Evolutionary conservation across 768 basidiomycete genomes (phyloP).

Genomic region (Rubroboletus satanas): DNA sequence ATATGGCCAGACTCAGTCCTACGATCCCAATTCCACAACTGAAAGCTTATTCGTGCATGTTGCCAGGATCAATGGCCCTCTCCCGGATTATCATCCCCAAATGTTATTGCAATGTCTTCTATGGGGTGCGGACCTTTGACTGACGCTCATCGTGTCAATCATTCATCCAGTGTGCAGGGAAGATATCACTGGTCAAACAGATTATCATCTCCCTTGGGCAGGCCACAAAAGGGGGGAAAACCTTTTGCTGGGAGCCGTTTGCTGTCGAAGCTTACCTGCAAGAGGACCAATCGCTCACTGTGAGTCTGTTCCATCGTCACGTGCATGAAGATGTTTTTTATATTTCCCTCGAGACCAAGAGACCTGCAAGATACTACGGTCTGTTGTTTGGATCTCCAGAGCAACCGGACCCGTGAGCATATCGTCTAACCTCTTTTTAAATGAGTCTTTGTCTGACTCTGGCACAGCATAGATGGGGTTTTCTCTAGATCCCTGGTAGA

Average conservation of each 20-base stretch:
- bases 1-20: conserved; percentile 49
- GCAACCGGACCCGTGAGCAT: conserved; percentile 44
- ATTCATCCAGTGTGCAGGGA: conserved; percentile 46
- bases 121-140: conserved; percentile 61
- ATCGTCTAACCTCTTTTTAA: background rate
- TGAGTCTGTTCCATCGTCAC: conserved; percentile 7
- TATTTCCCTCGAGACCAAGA: conserved; percentile 12
- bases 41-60: conserved; percentile 78
- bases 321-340: background rate
- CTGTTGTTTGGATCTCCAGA: conserved; percentile 50
- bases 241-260: conserved; percentile 44
- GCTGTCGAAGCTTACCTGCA: conserved; percentile 46
- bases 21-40: conserved; percentile 20
- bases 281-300: conserved; percentile 18
- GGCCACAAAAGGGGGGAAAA: conserved; percentile 13
- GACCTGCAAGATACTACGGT: conserved; percentile 39
- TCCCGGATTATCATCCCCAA: conserved; percentile 91
- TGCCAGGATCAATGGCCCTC: conserved; percentile 77
- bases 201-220: conserved; percentile 67
- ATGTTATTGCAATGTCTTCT: conserved; percentile 88
- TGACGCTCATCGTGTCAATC: background rate
- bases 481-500: conserved; percentile 62
- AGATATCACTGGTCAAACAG: conserved; percentile 79
- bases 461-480: conserved; percentile 42
- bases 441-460: conserved; percentile 2